Conservation (phyloP, 352 stramenopile genomes). For the Phytophthora citricola region DNA sequence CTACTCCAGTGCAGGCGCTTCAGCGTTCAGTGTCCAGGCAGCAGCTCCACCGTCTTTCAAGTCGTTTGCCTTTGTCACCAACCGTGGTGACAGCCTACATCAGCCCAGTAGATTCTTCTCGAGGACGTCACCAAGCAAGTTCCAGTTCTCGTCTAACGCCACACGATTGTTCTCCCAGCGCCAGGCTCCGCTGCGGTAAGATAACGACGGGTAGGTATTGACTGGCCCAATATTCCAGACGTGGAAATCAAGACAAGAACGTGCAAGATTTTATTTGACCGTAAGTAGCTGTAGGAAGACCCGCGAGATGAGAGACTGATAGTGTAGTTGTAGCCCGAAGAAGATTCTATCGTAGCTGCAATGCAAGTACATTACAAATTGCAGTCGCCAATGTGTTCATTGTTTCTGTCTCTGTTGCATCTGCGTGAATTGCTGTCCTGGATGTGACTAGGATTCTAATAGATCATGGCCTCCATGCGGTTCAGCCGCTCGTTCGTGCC, state of each 20-base stretch:
- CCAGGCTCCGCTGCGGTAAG: constrained; percentile 49
- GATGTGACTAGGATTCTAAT: constrained; percentile 44
- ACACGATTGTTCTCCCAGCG: constrained; percentile 55
- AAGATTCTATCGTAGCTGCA: constrained; percentile 15
- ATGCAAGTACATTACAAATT: constrained; percentile 32
- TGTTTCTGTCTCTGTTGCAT: constrained; percentile 1
- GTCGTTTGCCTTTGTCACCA: constrained; percentile 32
- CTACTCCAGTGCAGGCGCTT: constrained; percentile 21
- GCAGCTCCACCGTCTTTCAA: constrained; percentile 9
- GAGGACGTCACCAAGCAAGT: constrained; percentile 59
- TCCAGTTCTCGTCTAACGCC: constrained; percentile 49
- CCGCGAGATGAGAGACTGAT: constrained; percentile 25
- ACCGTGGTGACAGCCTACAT: constrained; percentile 10
- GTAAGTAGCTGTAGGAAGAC: constrained; percentile 23
- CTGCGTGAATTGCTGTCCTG: background rate
- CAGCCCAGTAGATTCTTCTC: constrained; percentile 26
- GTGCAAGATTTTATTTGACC: constrained; percentile 39
- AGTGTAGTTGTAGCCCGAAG: constrained; percentile 40
- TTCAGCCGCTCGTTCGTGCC: constrained; percentile 87
- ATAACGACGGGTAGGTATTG: constrained; percentile 7
- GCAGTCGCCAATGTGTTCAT: constrained; percentile 24
- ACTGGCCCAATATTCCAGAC: background rate
- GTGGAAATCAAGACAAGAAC: constrained; percentile 8
- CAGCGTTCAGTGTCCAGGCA: constrained; percentile 13
- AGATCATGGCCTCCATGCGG: constrained; percentile 91